These are phyloP conservation scores for Neopestalotiopsis clavispora DNA, from an alignment of 2,329 filamentous ascomycete species.

Conservation along the genomic window DNA sequence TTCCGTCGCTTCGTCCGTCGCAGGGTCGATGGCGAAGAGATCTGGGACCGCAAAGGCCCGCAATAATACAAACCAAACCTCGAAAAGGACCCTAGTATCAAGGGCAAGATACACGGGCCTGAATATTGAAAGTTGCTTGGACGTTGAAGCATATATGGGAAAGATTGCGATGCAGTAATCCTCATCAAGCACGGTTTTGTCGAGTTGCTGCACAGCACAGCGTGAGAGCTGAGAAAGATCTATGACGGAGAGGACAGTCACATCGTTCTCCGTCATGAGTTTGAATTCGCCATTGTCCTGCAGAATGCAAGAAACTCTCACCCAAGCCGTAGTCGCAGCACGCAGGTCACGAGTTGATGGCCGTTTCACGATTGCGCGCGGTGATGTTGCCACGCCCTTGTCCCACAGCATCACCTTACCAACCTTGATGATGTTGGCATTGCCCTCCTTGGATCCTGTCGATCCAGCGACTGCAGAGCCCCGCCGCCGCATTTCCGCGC, in stretches of 20 bases:
- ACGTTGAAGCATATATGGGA: conserved; percentile 82
- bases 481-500: conserved; percentile 50
- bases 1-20: conserved; percentile 49
- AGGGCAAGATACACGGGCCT: conserved; percentile 89
- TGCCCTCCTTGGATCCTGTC: conserved; percentile 63
- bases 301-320: conserved; percentile 87
- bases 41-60: conserved; percentile 92
- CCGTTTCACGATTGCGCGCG: conserved; percentile 60
- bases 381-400: conserved; percentile 65
- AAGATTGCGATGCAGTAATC: conserved; percentile 96
- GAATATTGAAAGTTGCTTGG: conserved; percentile 75
- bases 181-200: conserved; percentile 88
- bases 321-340: conserved; percentile 71
- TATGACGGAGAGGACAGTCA: conserved; percentile 78
- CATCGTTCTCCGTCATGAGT: conserved; percentile 84
- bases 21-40: conserved; percentile 71
- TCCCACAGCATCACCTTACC: conserved; percentile 93
- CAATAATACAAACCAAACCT: conserved; percentile 94
- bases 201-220: conserved; percentile 87
- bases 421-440: conserved; percentile 91
- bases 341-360: conserved; percentile 62
- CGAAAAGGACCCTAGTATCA: conserved; percentile 87
- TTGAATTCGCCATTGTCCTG: conserved; percentile 96
- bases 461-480: conserved; percentile 41
- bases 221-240: conserved; percentile 88